Evolutionary conservation across 192 early-diverging fungal species (phyloP).

Genomic region (Gonapodya prolifera): DNA sequence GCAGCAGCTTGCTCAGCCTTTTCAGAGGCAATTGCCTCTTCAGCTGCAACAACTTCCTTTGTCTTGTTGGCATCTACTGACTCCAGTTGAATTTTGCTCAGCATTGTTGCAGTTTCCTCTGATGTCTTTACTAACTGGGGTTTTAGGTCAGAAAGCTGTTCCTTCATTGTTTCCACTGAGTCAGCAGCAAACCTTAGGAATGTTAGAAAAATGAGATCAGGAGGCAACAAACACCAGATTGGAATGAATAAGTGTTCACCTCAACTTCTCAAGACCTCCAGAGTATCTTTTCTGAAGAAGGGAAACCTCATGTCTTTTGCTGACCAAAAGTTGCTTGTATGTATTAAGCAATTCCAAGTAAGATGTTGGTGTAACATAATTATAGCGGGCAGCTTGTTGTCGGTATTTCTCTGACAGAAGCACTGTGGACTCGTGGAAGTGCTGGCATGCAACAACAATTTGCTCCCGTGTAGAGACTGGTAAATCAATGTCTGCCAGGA

Average conservation of each 20-base stretch:
- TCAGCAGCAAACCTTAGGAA: conserved; percentile 38
- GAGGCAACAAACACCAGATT: no score
- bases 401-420: conserved; percentile 31
- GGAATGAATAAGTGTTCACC: no score
- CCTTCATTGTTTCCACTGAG: conserved; percentile 43
- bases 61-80: conserved; percentile 37
- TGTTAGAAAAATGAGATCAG: no score
- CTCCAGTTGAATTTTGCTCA: conserved; percentile 44
- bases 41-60: conserved; percentile 36
- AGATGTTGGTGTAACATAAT: conserved; percentile 48
- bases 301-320: conserved; percentile 24
- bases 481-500: conserved; percentile 35
- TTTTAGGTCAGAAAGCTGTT: conserved; percentile 39
- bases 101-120: conserved; percentile 39
- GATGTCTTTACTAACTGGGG: conserved; percentile 39
- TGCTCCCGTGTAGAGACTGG: conserved; percentile 20
- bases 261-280: conserved; percentile 47
- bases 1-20: conserved; percentile 37
- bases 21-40: conserved; percentile 41
- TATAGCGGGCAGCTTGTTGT: conserved; percentile 26
- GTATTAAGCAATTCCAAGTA: conserved; percentile 43
- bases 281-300: conserved; percentile 36
- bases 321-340: conserved; percentile 31
- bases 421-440: conserved; percentile 38
- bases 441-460: conserved; percentile 42